These are phyloP conservation scores for Mercurialis annua DNA, from an alignment of 345 rosid species.

Conservation along the genomic window DNA sequence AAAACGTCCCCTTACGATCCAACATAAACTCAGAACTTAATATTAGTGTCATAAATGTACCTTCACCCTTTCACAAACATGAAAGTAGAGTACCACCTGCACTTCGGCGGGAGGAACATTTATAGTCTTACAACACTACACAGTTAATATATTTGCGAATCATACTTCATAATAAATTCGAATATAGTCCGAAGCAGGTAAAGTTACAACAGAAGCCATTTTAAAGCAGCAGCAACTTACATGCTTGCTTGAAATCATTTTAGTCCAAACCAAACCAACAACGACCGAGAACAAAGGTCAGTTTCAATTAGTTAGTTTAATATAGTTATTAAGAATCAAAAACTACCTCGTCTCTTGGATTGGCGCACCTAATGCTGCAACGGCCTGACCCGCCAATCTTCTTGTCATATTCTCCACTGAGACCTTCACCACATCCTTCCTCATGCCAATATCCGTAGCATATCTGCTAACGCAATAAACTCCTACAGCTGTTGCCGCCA, in stretches of 20 bases:
- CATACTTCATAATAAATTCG: background rate
- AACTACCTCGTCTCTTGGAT: background rate
- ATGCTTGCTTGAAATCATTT: background rate
- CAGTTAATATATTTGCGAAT: too few species aligned
- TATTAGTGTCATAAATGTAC: too few species aligned
- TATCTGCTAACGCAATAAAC: conserved; percentile 76
- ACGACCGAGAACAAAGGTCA: background rate
- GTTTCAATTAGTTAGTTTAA: background rate
- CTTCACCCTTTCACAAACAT: too few species aligned
- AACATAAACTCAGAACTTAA: too few species aligned
- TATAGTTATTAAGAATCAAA: background rate
- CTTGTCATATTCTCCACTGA: conserved; percentile 67
- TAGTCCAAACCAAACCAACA: background rate
- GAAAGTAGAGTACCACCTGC: too few species aligned
- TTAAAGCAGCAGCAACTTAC: background rate
- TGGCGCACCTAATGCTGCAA: conserved; percentile 38
- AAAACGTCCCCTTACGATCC: too few species aligned
- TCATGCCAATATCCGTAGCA: conserved; percentile 84
- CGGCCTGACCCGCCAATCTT: conserved; percentile 62
- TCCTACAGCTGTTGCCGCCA: conserved; percentile 77
- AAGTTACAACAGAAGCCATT: background rate
- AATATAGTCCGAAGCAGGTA: too few species aligned
- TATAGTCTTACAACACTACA: too few species aligned
- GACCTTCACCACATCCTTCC: conserved; percentile 70
- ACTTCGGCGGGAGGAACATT: too few species aligned